Percentiles rank a stretch among this genome's conserved stretches.
These are phyloP conservation scores for Ophioceras dolichostomum DNA, from an alignment of 2,329 filamentous ascomycete genomes.

Conservation along the genomic window DNA sequence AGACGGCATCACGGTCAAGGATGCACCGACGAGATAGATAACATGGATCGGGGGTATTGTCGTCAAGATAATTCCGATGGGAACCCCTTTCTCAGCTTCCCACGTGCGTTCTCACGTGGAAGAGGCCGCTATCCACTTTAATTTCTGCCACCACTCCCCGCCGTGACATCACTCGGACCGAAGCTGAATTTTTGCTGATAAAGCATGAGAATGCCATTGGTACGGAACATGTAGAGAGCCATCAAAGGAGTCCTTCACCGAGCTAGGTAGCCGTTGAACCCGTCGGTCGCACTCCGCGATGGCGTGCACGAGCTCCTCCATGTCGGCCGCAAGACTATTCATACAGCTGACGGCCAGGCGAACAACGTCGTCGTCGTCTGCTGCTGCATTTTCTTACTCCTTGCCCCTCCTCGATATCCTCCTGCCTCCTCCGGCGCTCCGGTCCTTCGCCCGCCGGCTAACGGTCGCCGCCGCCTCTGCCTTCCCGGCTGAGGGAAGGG, in stretches of 20 bases:
- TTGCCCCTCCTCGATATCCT: constrained; percentile 27
- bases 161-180: constrained; percentile 2
- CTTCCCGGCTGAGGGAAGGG: too few relatives aligned
- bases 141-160: not conserved
- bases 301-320: constrained; percentile 6
- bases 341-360: constrained; percentile 13
- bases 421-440: constrained; percentile 14
- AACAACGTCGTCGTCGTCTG: not conserved
- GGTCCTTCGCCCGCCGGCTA: not conserved
- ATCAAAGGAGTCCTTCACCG: not conserved
- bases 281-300: too few relatives aligned
- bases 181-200: not conserved
- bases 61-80: not conserved
- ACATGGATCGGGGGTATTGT: too few relatives aligned
- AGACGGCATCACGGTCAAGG: too few relatives aligned
- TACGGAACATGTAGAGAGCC: too few relatives aligned
- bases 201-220: not conserved
- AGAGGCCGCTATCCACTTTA: not conserved
- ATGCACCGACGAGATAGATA: too few relatives aligned
- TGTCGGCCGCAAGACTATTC: constrained; percentile 17
- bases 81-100: too few relatives aligned
- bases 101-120: too few relatives aligned
- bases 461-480: too few relatives aligned
- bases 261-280: too few relatives aligned
- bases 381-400: too few relatives aligned